Base-by-base conservation (phyloP, 2,329 filamentous ascomycete species). In the Diplodia sapinea region DNA sequence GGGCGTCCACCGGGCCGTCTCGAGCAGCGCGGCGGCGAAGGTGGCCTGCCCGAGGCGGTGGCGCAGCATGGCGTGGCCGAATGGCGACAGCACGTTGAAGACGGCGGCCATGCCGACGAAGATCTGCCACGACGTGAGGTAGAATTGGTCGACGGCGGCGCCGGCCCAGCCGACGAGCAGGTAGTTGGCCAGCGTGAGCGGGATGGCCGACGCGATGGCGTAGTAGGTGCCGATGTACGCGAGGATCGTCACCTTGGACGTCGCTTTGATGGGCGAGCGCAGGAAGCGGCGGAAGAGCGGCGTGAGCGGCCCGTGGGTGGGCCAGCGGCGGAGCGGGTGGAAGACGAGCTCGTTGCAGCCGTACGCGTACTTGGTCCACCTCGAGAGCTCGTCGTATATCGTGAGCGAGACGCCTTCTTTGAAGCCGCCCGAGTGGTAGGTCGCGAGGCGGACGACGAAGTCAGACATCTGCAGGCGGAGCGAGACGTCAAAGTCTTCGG, bases 401-500 rank as follows among this genome's bases (percentile, higher is more conserved):
- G 70, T 70, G n/a, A 71, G 55, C 0, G 69, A 70, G 15, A 71
- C 70, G 13, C 70, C 70, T 55, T 71, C 70, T 40, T 70, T 67
- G 68, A 70, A 71, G 9, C 51, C 69, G 12, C 56, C 61, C 13
- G 69, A 43, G 33, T 70, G 64, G 52, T 71, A 71, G 4, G 59
- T 65, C 0, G 70, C 70, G 4, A 70, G 40, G 2, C 70, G 64
- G 11, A 69, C 68, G 17, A 70, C 57, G 50, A 54, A 62, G n/a
- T 68, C 67, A 38, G 29, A 65, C 20, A 66, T 68, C 59, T 71
- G 70, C 1, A 71, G 65, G 7, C 70, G 67, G 3, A 71, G 69
- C 13, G 69, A 47, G 12, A 71, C 51, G 29, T 71, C 70, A 11
- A 71, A 71, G 33, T 70, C 70, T 47, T 71, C 70, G 9, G 69